These are phyloP conservation scores for Tulasnella sp. DNA, from an alignment of 768 basidiomycete species.

Conservation along the genomic window DNA sequence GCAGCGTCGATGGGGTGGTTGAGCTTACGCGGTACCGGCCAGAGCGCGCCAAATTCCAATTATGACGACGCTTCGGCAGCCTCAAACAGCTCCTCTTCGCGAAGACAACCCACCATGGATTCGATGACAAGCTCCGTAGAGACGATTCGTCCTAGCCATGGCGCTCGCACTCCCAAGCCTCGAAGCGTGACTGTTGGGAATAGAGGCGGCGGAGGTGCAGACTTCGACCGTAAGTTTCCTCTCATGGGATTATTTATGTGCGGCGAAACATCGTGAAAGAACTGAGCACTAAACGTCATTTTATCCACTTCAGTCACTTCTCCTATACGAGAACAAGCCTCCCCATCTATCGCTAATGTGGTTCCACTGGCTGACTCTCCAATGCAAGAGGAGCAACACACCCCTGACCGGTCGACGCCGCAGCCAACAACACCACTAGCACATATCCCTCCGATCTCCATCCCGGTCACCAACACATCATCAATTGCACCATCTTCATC, in stretches of 20 bases:
- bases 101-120: neutral
- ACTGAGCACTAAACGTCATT: conserved; percentile 4
- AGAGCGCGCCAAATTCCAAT: conserved; percentile 10
- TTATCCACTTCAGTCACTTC: conserved; percentile 5
- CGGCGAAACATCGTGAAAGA: conserved; percentile 4
- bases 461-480: neutral
- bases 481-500: neutral
- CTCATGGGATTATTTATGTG: neutral
- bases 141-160: conserved; percentile 13
- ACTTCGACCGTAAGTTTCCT: conserved; percentile 7
- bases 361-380: neutral
- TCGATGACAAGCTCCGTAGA: conserved; percentile 16
- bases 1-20: conserved; percentile 16
- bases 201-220: neutral
- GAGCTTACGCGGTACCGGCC: conserved; percentile 9
- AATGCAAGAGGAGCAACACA: neutral
- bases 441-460: conserved; percentile 1
- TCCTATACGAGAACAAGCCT: neutral
- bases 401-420: neutral
- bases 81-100: neutral
- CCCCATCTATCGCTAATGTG: neutral
- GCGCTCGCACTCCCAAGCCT: neutral
- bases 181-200: conserved; percentile 1
- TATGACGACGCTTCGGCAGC: conserved; percentile 13
- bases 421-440: neutral